Percentiles rank a stretch among this genome's conserved stretches.
These are phyloP conservation scores for Pseudocercospora ulei DNA, from an alignment of 2,329 filamentous ascomycete species.

Conservation along the genomic window DNA sequence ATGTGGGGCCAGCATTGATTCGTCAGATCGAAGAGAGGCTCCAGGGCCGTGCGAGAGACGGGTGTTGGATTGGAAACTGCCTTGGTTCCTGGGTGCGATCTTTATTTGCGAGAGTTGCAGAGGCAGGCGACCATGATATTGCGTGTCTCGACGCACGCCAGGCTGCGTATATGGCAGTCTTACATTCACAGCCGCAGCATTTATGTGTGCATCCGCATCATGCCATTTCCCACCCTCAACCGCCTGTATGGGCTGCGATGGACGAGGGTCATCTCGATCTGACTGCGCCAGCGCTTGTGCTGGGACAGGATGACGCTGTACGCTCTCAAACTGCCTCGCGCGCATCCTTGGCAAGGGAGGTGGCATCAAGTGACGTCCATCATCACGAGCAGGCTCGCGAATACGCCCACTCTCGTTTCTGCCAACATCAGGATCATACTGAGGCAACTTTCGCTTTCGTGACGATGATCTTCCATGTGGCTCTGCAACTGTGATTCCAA, in stretches of 20 bases:
- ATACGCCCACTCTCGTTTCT: slow-evolving; percentile 13
- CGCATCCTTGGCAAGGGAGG: slow-evolving; percentile 7
- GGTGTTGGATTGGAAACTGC: neutral
- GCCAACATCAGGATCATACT: slow-evolving; percentile 17
- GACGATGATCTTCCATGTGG: slow-evolving; percentile 24
- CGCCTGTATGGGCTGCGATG: neutral
- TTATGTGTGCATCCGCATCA: too few relatives aligned
- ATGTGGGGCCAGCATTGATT: too few relatives aligned
- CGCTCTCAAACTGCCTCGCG: neutral
- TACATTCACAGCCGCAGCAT: neutral
- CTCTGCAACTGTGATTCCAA: slow-evolving; percentile 12
- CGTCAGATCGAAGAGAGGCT: neutral
- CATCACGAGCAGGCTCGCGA: neutral
- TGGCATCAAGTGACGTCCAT: slow-evolving; percentile 7
- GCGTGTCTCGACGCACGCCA: neutral
- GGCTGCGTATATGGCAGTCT: neutral
- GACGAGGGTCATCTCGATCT: neutral
- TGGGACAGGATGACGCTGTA: neutral
- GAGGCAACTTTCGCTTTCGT: slow-evolving; percentile 31
- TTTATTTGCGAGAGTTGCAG: slow-evolving; percentile 3
- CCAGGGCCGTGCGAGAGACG: neutral
- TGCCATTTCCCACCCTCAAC: too few relatives aligned
- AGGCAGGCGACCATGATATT: slow-evolving; percentile 2
- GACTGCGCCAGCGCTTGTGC: neutral
- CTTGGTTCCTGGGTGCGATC: neutral